Evolutionary conservation across 2,329 filamentous ascomycete genomes (phyloP).

Genomic region (Trichoderma sp.): DNA sequence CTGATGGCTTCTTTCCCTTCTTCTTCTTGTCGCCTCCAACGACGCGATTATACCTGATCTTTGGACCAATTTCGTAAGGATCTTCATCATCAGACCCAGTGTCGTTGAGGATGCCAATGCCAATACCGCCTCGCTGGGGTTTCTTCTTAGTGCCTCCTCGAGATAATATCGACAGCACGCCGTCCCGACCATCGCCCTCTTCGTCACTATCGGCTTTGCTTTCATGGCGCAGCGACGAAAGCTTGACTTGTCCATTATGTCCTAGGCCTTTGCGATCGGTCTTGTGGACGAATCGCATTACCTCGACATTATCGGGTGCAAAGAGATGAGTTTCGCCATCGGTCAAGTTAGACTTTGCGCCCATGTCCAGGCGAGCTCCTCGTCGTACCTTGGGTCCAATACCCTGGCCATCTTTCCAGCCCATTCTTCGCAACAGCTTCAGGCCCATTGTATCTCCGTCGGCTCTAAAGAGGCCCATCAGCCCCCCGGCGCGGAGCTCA

Average conservation of each 20-base stretch:
- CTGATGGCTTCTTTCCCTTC: constrained; percentile 56
- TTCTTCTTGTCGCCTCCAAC: constrained; percentile 84
- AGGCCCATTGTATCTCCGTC: constrained; percentile 85
- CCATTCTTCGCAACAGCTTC: constrained; percentile 87
- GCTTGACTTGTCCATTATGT: constrained; percentile 61
- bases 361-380: constrained; percentile 65
- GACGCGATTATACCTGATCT: constrained; percentile 81
- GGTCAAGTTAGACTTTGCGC: constrained; percentile 43
- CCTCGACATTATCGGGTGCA: constrained; percentile 76
- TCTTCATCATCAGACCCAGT: constrained; percentile 95
- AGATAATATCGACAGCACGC: constrained; percentile 31
- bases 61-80: constrained; percentile 87
- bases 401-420: constrained; percentile 92
- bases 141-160: constrained; percentile 55
- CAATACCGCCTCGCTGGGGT: constrained; percentile 69
- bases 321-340: constrained; percentile 69
- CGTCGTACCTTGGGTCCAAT: constrained; percentile 85
- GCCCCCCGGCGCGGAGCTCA: constrained; percentile 50
- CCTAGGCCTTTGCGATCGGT: constrained; percentile 73
- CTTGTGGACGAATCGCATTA: constrained; percentile 69
- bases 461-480: constrained; percentile 73
- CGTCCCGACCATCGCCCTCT: constrained; percentile 38
- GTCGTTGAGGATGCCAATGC: constrained; percentile 87
- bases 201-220: constrained; percentile 53
- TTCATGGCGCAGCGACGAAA: constrained; percentile 47